A percentile compares a stretch with the other conserved stretches of the same genome.
Evolutionary conservation across 2,329 filamentous ascomycete species (phyloP).

Genomic region (Coniochaeta hoffmannii): DNA sequence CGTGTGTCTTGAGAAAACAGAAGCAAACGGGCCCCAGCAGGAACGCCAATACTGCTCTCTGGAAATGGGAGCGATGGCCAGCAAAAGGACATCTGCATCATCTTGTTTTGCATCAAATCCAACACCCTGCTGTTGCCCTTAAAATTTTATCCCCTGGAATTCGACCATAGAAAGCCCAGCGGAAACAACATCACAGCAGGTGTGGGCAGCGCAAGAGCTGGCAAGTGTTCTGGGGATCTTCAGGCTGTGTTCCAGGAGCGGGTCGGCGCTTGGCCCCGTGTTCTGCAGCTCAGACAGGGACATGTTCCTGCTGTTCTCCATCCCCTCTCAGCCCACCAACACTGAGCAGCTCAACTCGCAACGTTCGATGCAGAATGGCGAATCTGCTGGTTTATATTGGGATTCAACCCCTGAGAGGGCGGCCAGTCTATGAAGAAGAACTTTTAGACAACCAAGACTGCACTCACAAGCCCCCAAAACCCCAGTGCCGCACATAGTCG

Average conservation of each 20-base stretch:
- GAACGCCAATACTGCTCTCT: neutral
- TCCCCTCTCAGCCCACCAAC: neutral
- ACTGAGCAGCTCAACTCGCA: neutral
- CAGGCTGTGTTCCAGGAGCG: neutral
- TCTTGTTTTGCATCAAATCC: neutral
- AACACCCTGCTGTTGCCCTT: neutral
- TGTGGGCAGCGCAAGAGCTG: neutral
- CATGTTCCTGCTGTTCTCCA: neutral
- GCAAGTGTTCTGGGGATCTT: neutral
- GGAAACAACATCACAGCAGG: slow-evolving; percentile 1
- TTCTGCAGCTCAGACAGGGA: neutral
- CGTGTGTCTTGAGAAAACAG: neutral
- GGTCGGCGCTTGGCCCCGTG: neutral
- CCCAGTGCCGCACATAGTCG: neutral
- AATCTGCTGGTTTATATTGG: neutral
- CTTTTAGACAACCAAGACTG: neutral
- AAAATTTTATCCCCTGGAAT: neutral
- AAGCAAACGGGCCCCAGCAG: neutral
- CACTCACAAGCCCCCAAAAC: neutral
- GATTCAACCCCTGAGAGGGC: neutral
- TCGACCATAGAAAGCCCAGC: slow-evolving; percentile 1
- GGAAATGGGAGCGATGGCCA: neutral
- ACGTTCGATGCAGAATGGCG: neutral
- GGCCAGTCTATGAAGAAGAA: neutral
- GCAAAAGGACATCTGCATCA: slow-evolving; percentile 1